Percentiles rank a stretch among this genome's conserved stretches.
These are phyloP conservation scores for Grosmannia huntii DNA, from an alignment of 2,329 filamentous ascomycete genomes.

Conservation along the genomic window DNA sequence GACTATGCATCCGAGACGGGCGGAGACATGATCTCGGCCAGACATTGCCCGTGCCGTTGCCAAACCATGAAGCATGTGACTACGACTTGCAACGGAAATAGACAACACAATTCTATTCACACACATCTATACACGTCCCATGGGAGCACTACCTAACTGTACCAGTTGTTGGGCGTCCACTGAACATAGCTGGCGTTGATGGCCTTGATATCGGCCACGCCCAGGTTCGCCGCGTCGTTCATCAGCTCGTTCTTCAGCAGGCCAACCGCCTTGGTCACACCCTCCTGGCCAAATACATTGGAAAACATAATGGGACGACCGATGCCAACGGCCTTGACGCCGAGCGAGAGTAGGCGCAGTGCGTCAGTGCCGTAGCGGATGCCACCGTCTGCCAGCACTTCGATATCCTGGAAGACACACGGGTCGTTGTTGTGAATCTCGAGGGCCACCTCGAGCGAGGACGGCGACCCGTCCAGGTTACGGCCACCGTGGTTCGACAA, in stretches of 20 bases:
- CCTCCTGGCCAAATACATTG: constrained; percentile 36
- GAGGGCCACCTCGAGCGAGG: constrained; percentile 28
- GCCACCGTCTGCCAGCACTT: constrained; percentile 35
- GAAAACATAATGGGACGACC: constrained; percentile 34
- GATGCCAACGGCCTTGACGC: constrained; percentile 32
- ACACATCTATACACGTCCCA: no score
- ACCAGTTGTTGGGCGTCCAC: constrained; percentile 19
- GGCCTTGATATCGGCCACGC: constrained; percentile 24
- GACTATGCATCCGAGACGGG: constrained; percentile 11
- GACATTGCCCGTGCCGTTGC: constrained; percentile 28
- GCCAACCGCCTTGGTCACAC: constrained; percentile 29
- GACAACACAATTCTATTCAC: no score
- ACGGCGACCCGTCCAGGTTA: constrained; percentile 32
- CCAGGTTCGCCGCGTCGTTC: constrained; percentile 30
- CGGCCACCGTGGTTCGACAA: constrained; percentile 38
- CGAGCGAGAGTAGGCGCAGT: constrained; percentile 32
- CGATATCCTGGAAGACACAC: constrained; percentile 26
- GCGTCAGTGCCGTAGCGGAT: constrained; percentile 32
- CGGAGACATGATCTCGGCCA: constrained; percentile 31
- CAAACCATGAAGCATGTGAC: no score
- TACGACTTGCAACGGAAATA: neutral
- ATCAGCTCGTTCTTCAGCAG: constrained; percentile 38
- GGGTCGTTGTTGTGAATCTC: constrained; percentile 30
- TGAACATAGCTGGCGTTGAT: constrained; percentile 18
- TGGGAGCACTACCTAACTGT: neutral